Evolutionary conservation across 225 moss, liverwort and hornwort genomes (phyloP).

Genomic region (Pseudisothecium myosuroides): DNA sequence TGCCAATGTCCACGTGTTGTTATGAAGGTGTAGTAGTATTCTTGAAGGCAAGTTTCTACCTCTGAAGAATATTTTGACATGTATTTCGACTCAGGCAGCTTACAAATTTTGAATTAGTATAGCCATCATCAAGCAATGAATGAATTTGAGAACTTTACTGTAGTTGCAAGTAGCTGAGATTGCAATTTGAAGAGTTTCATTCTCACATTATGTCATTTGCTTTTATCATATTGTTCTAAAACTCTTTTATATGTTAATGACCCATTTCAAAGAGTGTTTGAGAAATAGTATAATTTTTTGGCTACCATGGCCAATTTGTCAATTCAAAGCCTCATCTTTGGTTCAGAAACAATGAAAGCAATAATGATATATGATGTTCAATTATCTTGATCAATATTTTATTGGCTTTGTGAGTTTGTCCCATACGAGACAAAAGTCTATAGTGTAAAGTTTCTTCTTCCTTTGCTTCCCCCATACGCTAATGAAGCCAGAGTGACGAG

Average conservation of each 20-base stretch:
- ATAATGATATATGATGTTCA: neutral
- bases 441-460: fast-evolving
- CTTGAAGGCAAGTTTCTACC: neutral
- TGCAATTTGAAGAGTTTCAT: neutral
- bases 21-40: neutral
- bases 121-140: fast-evolving
- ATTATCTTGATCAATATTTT: neutral
- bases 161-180: neutral
- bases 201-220: neutral
- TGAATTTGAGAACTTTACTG: neutral
- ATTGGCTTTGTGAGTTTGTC: neutral
- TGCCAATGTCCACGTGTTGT: fast-evolving
- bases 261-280: neutral
- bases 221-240: neutral
- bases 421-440: neutral
- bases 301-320: neutral
- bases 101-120: neutral
- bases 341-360: neutral
- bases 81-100: fast-evolving
- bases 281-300: neutral
- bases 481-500: neutral
- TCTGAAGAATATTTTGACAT: fast-evolving
- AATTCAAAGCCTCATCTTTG: neutral
- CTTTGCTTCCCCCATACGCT: neutral
- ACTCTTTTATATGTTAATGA: fast-evolving